Conservation (phyloP, 1,284 basidiomycete genomes). For the Fomitopsis palustris region DNA sequence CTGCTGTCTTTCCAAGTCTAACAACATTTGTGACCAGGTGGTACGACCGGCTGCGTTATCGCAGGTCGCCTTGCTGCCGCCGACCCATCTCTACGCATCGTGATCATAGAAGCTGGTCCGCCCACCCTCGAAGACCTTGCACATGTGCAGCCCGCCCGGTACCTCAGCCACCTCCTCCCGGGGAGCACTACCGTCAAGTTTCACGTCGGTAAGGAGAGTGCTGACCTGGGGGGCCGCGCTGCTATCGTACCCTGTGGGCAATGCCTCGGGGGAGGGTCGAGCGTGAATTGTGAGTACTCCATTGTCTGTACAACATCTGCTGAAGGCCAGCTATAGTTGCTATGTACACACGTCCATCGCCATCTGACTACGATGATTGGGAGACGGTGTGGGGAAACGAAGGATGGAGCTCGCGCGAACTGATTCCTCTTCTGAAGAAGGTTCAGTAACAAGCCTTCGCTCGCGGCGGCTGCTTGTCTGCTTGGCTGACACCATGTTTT, state of each 20-base stretch:
- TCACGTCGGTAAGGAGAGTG: conserved; percentile 18
- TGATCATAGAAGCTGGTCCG: conserved; percentile 38
- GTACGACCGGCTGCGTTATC: conserved; percentile 37
- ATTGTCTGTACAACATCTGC: neutral
- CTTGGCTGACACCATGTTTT: too few species aligned
- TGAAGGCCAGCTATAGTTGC: conserved; percentile 22
- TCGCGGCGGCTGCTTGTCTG: too few species aligned
- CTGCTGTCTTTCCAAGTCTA: neutral
- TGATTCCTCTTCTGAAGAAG: conserved; percentile 49
- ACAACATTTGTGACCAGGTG: conserved; percentile 26
- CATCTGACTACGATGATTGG: conserved; percentile 58
- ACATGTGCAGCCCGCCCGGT: conserved; percentile 31
- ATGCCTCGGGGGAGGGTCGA: conserved; percentile 53
- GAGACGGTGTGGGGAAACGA: conserved; percentile 39
- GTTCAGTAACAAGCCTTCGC: conserved; percentile 31
- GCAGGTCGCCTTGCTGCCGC: conserved; percentile 42
- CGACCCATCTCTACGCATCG: conserved; percentile 36
- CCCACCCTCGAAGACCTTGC: conserved; percentile 27
- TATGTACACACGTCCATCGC: conserved; percentile 48
- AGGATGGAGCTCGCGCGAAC: conserved; percentile 48
- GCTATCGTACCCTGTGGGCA: conserved; percentile 38
- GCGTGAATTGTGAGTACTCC: conserved; percentile 46
- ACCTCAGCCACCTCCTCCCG: conserved; percentile 22
- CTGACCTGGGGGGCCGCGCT: conserved; percentile 40
- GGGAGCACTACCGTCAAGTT: conserved; percentile 19